Evolutionary conservation across 208 protist genomes (phyloP).

Genomic region (Borovskyia barvae): DNA sequence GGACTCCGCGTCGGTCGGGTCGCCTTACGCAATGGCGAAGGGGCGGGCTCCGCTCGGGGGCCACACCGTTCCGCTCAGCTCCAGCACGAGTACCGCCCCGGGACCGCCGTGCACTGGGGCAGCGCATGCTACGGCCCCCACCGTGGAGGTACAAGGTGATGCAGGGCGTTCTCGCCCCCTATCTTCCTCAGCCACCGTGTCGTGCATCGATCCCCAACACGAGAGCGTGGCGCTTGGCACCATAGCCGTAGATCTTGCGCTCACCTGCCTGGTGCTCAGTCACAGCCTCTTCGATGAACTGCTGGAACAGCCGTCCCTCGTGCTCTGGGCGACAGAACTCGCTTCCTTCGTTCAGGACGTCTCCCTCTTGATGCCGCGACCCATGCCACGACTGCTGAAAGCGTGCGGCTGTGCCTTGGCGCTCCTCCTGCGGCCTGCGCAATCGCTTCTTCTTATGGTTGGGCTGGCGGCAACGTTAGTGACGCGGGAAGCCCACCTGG

Average conservation of each 20-base stretch:
- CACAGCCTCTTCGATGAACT: conserved; percentile 32
- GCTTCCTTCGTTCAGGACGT: conserved; percentile 45
- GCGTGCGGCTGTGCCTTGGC: conserved; percentile 37
- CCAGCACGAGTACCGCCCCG: no score
- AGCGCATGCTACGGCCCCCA: no score
- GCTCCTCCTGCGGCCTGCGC: conserved; percentile 34
- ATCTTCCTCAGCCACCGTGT: not conserved
- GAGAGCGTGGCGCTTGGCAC: conserved; percentile 37
- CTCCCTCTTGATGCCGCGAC: conserved; percentile 28
- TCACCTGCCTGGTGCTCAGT: conserved; percentile 35
- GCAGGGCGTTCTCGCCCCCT: no score
- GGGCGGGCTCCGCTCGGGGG: no score
- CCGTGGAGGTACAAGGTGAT: no score
- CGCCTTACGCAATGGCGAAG: not conserved
- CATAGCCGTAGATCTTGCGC: conserved; percentile 31
- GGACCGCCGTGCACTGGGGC: no score
- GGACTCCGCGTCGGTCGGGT: not conserved
- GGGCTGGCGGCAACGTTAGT: conserved; percentile 48
- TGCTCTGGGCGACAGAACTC: conserved; percentile 44
- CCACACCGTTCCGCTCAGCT: no score
- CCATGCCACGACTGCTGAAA: conserved; percentile 35
- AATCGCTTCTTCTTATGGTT: conserved; percentile 52
- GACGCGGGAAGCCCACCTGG: conserved; percentile 29
- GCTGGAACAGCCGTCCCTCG: conserved; percentile 19
- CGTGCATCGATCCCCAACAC: conserved; percentile 1